phyloP scores from a whole-genome alignment of 257 asterid species.

The Oldenlandia corymbosa region DNA sequence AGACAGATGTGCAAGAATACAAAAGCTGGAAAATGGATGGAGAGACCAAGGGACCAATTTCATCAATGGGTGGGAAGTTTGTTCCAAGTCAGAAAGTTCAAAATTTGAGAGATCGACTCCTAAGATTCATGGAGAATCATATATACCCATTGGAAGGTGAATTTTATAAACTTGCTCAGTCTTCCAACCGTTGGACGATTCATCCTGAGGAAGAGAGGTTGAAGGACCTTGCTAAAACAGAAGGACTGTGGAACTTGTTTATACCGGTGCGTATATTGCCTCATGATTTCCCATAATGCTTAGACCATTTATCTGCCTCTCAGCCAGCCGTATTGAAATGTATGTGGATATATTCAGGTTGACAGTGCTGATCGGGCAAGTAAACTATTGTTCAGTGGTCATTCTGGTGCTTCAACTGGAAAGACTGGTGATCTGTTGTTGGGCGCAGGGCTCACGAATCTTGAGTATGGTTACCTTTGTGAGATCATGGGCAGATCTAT shows the following conservation, averaged over 20 bases:
- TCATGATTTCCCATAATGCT: background rate
- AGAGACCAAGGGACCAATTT: constrained; percentile 25
- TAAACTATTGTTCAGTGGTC: constrained; percentile 42
- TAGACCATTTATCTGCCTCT: background rate
- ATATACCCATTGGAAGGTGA: constrained; percentile 80
- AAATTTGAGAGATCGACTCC: constrained; percentile 54
- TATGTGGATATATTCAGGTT: constrained; percentile 37
- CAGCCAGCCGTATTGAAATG: constrained; percentile 4
- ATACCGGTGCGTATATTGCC: constrained; percentile 66
- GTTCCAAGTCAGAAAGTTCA: constrained; percentile 69
- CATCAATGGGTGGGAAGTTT: constrained; percentile 48
- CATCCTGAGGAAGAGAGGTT: constrained; percentile 88
- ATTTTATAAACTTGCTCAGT: constrained; percentile 66
- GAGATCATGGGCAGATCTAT: constrained; percentile 91
- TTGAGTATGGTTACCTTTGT: constrained; percentile 88
- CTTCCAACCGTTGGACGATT: constrained; percentile 73
- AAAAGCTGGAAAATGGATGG: constrained; percentile 25
- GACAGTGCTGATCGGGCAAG: constrained; percentile 91
- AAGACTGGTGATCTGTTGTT: constrained; percentile 47
- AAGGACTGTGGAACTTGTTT: constrained; percentile 89
- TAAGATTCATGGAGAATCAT: constrained; percentile 73
- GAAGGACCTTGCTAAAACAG: constrained; percentile 71
- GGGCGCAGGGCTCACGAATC: constrained; percentile 88
- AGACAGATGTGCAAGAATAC: constrained; percentile 28
- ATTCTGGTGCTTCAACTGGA: constrained; percentile 26